Conservation (phyloP, 768 basidiomycete genomes). For the Boletus insuetus region DNA sequence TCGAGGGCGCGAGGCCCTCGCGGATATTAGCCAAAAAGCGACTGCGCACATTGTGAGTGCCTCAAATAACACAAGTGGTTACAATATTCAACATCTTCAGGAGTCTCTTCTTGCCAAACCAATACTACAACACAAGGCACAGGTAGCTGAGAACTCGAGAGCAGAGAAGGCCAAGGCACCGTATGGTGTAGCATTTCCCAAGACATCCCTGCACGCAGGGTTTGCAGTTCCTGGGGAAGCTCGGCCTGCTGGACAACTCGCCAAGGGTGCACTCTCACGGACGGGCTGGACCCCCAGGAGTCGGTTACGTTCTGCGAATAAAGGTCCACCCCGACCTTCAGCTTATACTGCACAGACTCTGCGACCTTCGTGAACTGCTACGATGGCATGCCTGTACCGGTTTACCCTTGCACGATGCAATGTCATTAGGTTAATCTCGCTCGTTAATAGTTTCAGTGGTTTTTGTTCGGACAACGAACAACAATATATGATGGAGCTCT, state of each 20-base stretch:
- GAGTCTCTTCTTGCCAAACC: slow-evolving; percentile 69
- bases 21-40: slow-evolving; percentile 54
- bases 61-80: background rate
- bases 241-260: slow-evolving; percentile 51
- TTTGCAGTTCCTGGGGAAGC: slow-evolving; percentile 57
- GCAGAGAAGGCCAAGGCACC: slow-evolving; percentile 25
- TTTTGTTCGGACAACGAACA: slow-evolving; percentile 1
- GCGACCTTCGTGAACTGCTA: slow-evolving; percentile 15
- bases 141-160: slow-evolving; percentile 35
- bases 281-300: slow-evolving; percentile 23
- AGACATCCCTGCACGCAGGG: slow-evolving; percentile 42
- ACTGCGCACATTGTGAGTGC: slow-evolving; percentile 62
- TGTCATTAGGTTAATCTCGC: slow-evolving; percentile 6
- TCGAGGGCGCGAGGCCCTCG: slow-evolving; percentile 44
- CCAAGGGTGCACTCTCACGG: slow-evolving; percentile 50
- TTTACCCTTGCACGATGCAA: background rate
- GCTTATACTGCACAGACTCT: slow-evolving; percentile 22
- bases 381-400: slow-evolving; percentile 1
- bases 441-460: slow-evolving; percentile 9
- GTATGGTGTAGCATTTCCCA: slow-evolving; percentile 24
- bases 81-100: slow-evolving; percentile 35
- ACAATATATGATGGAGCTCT: slow-evolving; percentile 3
- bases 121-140: slow-evolving; percentile 44
- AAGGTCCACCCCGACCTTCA: slow-evolving; percentile 7
- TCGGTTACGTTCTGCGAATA: slow-evolving; percentile 12